These are phyloP conservation scores for Apophysomyces sp. DNA, from an alignment of 371 early-diverging fungal genomes.

Conservation along the genomic window DNA sequence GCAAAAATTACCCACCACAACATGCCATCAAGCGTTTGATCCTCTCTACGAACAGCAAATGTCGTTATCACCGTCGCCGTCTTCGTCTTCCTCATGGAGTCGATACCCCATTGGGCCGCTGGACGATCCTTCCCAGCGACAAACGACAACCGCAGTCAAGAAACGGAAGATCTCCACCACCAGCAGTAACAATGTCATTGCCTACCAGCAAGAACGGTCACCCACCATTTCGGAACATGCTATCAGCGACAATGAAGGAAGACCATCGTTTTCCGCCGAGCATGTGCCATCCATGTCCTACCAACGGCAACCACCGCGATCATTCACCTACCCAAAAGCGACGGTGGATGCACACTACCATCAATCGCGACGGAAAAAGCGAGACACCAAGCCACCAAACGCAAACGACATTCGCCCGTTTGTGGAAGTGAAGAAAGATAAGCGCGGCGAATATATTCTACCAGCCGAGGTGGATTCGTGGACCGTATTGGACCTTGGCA, in stretches of 20 bases:
- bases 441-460: conserved; percentile 65
- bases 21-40: background rate
- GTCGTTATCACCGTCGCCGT: background rate
- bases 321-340: background rate
- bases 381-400: conserved; percentile 43
- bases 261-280: background rate
- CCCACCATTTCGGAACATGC: conserved; percentile 6
- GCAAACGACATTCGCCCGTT: conserved; percentile 35
- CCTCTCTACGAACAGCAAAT: background rate
- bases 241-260: background rate
- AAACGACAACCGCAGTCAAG: background rate
- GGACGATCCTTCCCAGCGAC: background rate
- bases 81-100: background rate
- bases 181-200: background rate
- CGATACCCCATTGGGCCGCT: background rate
- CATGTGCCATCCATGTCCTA: background rate
- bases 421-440: conserved; percentile 56
- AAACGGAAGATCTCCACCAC: background rate
- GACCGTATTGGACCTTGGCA: conserved; percentile 70
- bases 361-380: conserved; percentile 37
- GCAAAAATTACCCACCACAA: background rate
- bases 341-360: conserved; percentile 29
- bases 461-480: conserved; percentile 80
- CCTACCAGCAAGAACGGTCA: conserved; percentile 3
- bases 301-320: background rate